A percentile compares a stretch with the other conserved stretches of the same genome.
Conservation (phyloP, 2,329 filamentous ascomycete species). For the Hymenotorrendiella dingleyae region DNA sequence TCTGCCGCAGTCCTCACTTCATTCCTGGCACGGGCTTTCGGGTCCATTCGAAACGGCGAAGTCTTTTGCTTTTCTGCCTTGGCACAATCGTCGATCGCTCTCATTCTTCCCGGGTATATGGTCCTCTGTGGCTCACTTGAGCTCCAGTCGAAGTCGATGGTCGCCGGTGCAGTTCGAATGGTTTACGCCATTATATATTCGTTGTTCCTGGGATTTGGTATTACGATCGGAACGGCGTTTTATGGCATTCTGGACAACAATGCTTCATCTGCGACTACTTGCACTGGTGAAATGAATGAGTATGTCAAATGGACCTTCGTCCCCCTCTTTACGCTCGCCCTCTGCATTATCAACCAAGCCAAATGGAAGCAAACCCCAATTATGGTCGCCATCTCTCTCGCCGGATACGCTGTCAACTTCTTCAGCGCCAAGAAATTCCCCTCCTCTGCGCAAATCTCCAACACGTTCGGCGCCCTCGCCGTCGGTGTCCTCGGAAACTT, state of each 20-base stretch:
- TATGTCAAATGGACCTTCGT: conserved; percentile 65
- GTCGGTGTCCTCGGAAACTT: conserved; percentile 74
- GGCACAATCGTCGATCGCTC: conserved; percentile 58
- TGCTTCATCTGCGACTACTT: conserved; percentile 41
- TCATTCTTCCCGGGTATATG: conserved; percentile 60
- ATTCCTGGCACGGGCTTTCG: conserved; percentile 57
- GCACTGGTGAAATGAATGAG: conserved; percentile 41
- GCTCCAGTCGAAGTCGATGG: conserved; percentile 48
- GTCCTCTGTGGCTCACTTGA: conserved; percentile 53
- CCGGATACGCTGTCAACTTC: conserved; percentile 71
- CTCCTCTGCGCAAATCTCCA: conserved; percentile 68
- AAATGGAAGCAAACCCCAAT: conserved; percentile 75
- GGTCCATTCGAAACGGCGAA: conserved; percentile 43
- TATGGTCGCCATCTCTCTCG: conserved; percentile 68
- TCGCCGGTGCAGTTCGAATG: conserved; percentile 52
- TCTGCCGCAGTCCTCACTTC: conserved; percentile 55
- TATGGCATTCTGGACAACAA: conserved; percentile 46
- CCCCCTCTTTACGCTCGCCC: conserved; percentile 63
- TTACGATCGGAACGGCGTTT: conserved; percentile 49
- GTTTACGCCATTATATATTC: conserved; percentile 55
- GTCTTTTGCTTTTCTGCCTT: conserved; percentile 62
- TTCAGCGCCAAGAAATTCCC: conserved; percentile 61
- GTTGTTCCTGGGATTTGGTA: conserved; percentile 50
- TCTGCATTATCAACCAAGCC: conserved; percentile 73
- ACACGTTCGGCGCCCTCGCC: conserved; percentile 68